Evolutionary conservation across 495 filamentous ascomycete genomes (phyloP).

Genomic region (Monascus purpureus): DNA sequence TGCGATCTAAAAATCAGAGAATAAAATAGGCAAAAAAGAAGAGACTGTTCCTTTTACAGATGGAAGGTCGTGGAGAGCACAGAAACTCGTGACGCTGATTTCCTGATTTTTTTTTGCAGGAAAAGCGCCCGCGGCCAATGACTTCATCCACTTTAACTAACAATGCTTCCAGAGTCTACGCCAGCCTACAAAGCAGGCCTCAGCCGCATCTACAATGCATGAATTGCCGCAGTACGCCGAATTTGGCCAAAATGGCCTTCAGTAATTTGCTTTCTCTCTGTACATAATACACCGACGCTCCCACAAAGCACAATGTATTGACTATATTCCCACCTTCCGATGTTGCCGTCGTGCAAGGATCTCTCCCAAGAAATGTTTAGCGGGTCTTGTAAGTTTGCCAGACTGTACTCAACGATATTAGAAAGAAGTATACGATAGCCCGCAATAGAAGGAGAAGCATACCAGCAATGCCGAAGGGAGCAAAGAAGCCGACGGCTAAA

Average conservation of each 20-base stretch:
- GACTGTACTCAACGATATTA: slow-evolving; percentile 36
- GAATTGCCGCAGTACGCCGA: neutral
- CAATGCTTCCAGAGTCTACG: too few relatives aligned
- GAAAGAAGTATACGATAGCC: slow-evolving; percentile 2
- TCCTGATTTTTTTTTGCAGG: slow-evolving; percentile 29
- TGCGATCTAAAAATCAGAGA: slow-evolving; percentile 4
- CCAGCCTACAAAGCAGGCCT: too few relatives aligned
- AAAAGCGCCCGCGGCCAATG: slow-evolving; percentile 25
- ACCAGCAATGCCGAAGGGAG: slow-evolving; percentile 75
- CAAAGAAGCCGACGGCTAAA: slow-evolving; percentile 57
- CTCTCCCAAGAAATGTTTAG: slow-evolving; percentile 13
- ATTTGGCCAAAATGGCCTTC: slow-evolving; percentile 4
- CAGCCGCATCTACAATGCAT: neutral
- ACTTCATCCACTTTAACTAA: slow-evolving; percentile 39
- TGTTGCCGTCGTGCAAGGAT: slow-evolving; percentile 9
- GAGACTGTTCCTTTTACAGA: neutral
- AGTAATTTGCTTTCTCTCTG: slow-evolving; percentile 30
- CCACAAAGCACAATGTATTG: slow-evolving; percentile 12
- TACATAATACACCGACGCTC: slow-evolving; percentile 24
- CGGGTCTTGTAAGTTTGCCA: slow-evolving; percentile 74
- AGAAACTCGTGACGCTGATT: slow-evolving; percentile 6
- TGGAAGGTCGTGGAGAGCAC: neutral
- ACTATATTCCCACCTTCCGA: slow-evolving; percentile 8
- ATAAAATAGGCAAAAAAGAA: neutral
- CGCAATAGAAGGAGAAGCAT: slow-evolving; percentile 22